phyloP scores from a whole-genome alignment of 2,329 filamentous ascomycete genomes.

The Trichothecium sympodiale region DNA sequence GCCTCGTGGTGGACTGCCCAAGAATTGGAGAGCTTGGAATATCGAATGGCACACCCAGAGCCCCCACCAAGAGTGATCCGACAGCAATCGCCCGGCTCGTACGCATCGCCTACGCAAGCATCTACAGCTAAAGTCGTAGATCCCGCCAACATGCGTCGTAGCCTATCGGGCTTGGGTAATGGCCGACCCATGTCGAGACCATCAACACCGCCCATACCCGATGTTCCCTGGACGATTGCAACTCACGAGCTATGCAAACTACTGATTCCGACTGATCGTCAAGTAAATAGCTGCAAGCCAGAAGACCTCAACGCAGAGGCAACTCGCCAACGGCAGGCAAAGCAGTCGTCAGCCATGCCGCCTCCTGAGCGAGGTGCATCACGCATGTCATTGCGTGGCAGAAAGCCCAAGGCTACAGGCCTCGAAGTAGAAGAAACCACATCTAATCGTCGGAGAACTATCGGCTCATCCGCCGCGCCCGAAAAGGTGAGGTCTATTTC shows the following conservation, averaged over 20 bases:
- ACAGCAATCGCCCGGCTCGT: conserved; percentile 53
- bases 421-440: conserved; percentile 29
- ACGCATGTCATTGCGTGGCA: conserved; percentile 62
- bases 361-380: conserved; percentile 33
- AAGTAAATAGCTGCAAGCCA: conserved; percentile 63
- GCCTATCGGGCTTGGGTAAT: conserved; percentile 40
- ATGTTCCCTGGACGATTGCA: conserved; percentile 79
- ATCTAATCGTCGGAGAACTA: conserved; percentile 47
- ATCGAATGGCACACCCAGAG: conserved; percentile 38
- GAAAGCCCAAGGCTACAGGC: conserved; percentile 49
- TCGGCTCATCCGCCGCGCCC: conserved; percentile 32
- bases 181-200: conserved; percentile 17
- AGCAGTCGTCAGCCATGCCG: conserved; percentile 36
- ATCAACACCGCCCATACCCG: conserved; percentile 61
- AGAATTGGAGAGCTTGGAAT: conserved; percentile 60
- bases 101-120: conserved; percentile 78
- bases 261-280: conserved; percentile 64
- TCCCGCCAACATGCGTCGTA: conserved; percentile 53
- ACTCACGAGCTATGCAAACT: conserved; percentile 72
- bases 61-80: conserved; percentile 42
- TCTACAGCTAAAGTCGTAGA: conserved; percentile 72
- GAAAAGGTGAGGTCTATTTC: conserved; percentile 15
- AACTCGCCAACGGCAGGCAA: conserved; percentile 51
- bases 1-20: conserved; percentile 58
- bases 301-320: conserved; percentile 70